Conservation (phyloP, 2,329 filamentous ascomycete species). For the Chaetomium sp. region DNA sequence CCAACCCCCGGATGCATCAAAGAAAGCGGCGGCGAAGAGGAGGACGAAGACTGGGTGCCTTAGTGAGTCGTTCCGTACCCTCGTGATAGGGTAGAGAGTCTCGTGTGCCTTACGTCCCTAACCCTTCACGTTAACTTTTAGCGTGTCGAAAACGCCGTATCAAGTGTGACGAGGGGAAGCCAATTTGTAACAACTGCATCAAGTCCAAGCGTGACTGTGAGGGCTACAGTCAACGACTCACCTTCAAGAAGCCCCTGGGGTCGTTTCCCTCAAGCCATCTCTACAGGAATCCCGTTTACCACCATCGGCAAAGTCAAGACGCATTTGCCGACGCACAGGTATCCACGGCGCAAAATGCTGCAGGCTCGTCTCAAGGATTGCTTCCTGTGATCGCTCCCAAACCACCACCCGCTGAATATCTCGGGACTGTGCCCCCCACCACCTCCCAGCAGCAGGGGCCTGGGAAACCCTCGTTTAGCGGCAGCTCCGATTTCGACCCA, state of each 20-base stretch:
- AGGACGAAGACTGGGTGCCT: slow-evolving; percentile 90
- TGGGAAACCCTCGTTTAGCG: slow-evolving; percentile 24
- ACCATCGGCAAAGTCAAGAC: slow-evolving; percentile 36
- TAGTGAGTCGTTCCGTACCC: slow-evolving; percentile 50
- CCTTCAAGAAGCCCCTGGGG: slow-evolving; percentile 69
- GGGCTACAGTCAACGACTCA: slow-evolving; percentile 73
- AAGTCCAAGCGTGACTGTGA: slow-evolving; percentile 81
- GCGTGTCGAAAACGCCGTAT: slow-evolving; percentile 91
- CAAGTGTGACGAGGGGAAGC: slow-evolving; percentile 89
- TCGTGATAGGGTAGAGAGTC: slow-evolving; percentile 14
- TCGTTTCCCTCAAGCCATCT: slow-evolving; percentile 47
- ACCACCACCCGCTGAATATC: slow-evolving; percentile 35
- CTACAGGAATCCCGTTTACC: slow-evolving; percentile 40
- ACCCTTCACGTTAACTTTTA: slow-evolving; percentile 28
- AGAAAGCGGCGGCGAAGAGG: slow-evolving; percentile 50
- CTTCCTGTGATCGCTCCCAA: slow-evolving; percentile 47
- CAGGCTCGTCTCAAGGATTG: slow-evolving; percentile 32
- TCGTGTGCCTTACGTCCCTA: no score
- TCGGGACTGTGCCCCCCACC: slow-evolving; percentile 26
- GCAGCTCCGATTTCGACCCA: slow-evolving; percentile 16
- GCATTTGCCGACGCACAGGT: slow-evolving; percentile 40
- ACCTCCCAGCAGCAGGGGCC: slow-evolving; percentile 27
- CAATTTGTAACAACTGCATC: slow-evolving; percentile 75
- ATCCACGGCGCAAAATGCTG: slow-evolving; percentile 35
- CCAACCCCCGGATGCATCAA: slow-evolving; percentile 29